Percentiles rank a stretch among this genome's conserved stretches.
These are phyloP conservation scores for Pythium pyrilobum DNA, from an alignment of 352 stramenopile genomes.

Conservation along the genomic window DNA sequence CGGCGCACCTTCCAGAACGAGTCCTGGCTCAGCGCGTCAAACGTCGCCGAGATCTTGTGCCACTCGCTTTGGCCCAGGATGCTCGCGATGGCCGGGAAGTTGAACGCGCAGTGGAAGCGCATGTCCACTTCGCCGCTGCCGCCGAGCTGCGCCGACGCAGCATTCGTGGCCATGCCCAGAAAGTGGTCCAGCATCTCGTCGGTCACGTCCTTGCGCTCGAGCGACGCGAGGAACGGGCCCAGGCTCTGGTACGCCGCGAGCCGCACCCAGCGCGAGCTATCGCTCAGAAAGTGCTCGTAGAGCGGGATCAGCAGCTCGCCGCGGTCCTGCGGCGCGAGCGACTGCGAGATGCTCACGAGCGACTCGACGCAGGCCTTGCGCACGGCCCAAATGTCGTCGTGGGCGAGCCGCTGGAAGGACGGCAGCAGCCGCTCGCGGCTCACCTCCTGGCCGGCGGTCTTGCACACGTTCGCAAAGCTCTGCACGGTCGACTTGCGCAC, in stretches of 20 bases:
- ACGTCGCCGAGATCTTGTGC: conserved; percentile 73
- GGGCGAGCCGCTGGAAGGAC: conserved; percentile 86
- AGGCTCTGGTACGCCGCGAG: conserved; percentile 93
- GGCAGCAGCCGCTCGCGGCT: conserved; percentile 87
- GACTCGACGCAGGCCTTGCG: conserved; percentile 91
- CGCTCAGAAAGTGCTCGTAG: conserved; percentile 82
- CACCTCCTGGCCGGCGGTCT: conserved; percentile 63
- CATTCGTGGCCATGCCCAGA: conserved; percentile 71
- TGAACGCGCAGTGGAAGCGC: conserved; percentile 90
- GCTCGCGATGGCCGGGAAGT: conserved; percentile 85
- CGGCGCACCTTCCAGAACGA: conserved; percentile 87
- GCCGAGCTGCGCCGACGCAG: conserved; percentile 46
- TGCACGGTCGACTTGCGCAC: conserved; percentile 91
- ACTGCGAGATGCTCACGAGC: conserved; percentile 84
- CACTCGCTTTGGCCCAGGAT: conserved; percentile 70
- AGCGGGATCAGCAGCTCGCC: conserved; percentile 84
- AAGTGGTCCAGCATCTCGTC: conserved; percentile 82
- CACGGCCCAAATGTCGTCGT: conserved; percentile 93
- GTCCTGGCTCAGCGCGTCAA: conserved; percentile 74
- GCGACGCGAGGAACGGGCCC: conserved; percentile 64
- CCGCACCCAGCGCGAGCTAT: conserved; percentile 91
- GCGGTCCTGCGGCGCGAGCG: conserved; percentile 63
- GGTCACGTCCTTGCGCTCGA: conserved; percentile 81
- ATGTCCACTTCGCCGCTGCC: conserved; percentile 83
- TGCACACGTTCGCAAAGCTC: conserved; percentile 88